Evolutionary conservation across 129 eudicot genomes (phyloP).

Genomic region (Artemisia annua): DNA sequence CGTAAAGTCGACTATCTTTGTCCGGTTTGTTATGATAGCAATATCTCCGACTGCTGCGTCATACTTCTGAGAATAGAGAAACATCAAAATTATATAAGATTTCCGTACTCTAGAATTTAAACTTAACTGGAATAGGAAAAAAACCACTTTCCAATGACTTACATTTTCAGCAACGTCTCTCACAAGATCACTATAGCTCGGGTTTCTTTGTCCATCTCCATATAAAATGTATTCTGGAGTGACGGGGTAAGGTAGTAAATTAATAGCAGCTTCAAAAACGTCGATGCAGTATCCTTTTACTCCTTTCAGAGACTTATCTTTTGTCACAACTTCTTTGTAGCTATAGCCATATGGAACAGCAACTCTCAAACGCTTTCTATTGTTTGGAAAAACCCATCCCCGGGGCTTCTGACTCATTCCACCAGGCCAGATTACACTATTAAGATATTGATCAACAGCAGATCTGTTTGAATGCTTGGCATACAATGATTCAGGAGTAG

Average conservation of each 20-base stretch:
- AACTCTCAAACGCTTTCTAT: constrained; percentile 63
- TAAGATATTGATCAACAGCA: constrained; percentile 38
- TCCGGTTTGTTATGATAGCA: constrained; percentile 71
- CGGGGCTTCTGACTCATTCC: constrained; percentile 56
- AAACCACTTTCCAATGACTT: constrained; percentile 19
- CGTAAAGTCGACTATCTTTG: constrained; percentile 74
- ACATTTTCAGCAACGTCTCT: constrained; percentile 64
- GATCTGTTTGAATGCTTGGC: constrained; percentile 46
- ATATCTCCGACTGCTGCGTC: constrained; percentile 95
- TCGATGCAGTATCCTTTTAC: constrained; percentile 83
- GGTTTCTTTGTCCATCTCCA: constrained; percentile 73
- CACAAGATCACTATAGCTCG: constrained; percentile 54
- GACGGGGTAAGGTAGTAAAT: constrained; percentile 70
- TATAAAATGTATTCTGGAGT: constrained; percentile 57
- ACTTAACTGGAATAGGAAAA: too few species aligned
- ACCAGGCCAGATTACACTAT: constrained; percentile 81
- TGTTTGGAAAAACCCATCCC: constrained; percentile 89
- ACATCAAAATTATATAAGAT: background rate
- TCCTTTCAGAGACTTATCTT: constrained; percentile 59
- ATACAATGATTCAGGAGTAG: constrained; percentile 56
- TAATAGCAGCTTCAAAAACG: constrained; percentile 85
- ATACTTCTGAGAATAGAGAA: constrained; percentile 44
- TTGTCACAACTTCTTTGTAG: constrained; percentile 52
- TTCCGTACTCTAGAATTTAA: background rate
- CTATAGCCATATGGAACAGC: constrained; percentile 72